Conservation (phyloP, 768 basidiomycete species). For the Solioccasus polychromus region DNA sequence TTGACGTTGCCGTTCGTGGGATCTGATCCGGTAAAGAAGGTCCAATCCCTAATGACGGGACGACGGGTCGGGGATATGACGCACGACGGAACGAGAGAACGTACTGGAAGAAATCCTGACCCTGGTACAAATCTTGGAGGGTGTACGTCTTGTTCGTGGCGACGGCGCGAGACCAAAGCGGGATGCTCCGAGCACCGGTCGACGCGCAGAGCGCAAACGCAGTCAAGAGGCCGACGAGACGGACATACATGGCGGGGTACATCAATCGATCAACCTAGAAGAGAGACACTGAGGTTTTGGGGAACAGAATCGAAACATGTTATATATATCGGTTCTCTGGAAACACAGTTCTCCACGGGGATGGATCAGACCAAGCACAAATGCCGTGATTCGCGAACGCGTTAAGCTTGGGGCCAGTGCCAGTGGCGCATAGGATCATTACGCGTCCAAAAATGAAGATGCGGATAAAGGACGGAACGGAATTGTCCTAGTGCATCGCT, state of each 20-base stretch:
- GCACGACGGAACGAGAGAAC: constrained; percentile 17
- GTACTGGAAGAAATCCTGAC: constrained; percentile 55
- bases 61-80: neutral
- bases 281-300: neutral
- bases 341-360: no score
- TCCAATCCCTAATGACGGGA: constrained; percentile 49
- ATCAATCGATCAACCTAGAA: neutral
- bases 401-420: no score
- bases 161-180: constrained; percentile 15
- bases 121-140: constrained; percentile 38
- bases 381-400: no score
- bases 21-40: constrained; percentile 57
- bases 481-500: no score
- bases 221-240: constrained; percentile 24
- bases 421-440: no score
- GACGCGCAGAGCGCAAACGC: constrained; percentile 29
- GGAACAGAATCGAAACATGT: no score
- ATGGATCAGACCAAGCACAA: no score
- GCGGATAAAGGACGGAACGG: no score
- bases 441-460: no score
- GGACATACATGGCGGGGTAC: constrained; percentile 18
- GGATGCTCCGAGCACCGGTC: constrained; percentile 23
- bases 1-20: constrained; percentile 72
- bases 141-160: constrained; percentile 30
- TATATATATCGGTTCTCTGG: no score